These are phyloP conservation scores for Trichomonas gallinae DNA, from an alignment of 208 protist species.

Conservation along the genomic window DNA sequence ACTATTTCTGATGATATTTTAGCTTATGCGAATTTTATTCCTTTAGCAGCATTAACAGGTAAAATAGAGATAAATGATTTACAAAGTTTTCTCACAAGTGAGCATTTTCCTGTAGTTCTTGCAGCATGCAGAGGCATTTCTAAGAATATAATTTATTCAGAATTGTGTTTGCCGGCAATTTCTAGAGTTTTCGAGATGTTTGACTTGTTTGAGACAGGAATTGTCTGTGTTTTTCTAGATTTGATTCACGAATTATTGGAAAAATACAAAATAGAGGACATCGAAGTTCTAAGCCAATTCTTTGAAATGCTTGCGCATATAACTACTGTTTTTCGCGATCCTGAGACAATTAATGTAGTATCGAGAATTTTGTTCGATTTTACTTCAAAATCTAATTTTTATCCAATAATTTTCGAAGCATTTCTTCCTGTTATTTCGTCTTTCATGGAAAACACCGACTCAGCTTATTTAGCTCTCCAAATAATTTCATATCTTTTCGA, in stretches of 20 bases:
- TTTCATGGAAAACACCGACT: not conserved
- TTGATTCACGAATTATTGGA: not conserved
- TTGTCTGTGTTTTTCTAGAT: not conserved
- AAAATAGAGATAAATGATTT: no score
- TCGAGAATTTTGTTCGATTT: not conserved
- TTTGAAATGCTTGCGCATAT: not conserved
- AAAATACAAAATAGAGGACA: not conserved
- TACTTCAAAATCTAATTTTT: not conserved
- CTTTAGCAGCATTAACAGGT: not conserved
- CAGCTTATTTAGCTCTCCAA: not conserved
- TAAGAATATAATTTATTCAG: not conserved
- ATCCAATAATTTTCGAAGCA: not conserved
- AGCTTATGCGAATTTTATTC: not conserved
- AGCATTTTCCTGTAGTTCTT: not conserved
- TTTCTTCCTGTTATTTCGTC: not conserved
- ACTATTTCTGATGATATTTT: not conserved
- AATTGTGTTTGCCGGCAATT: not conserved
- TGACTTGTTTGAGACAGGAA: not conserved
- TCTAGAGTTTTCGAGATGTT: not conserved
- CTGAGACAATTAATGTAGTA: not conserved
- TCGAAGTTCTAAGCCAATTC: not conserved
- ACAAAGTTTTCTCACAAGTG: not conserved
- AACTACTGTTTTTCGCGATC: not conserved
- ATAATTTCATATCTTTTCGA: not conserved
- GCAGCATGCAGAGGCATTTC: not conserved